A percentile compares a stretch with the other conserved stretches of the same genome.
These are phyloP conservation scores for Acanthamoeba triangularis DNA, from an alignment of 208 protist species.

Conservation along the genomic window DNA sequence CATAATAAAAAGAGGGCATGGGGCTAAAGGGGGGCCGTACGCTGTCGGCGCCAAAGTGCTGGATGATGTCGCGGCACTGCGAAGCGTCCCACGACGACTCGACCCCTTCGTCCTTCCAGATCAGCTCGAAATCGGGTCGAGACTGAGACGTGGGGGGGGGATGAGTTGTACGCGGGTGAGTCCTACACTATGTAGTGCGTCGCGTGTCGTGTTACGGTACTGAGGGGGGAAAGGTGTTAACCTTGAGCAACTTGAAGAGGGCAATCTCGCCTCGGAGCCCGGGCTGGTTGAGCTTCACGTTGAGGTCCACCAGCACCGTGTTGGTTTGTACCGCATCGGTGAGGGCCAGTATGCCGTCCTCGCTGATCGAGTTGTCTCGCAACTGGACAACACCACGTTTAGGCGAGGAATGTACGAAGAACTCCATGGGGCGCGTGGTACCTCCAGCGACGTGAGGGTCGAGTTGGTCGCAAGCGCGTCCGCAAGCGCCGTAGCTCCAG, in stretches of 20 bases:
- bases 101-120: slow-evolving; percentile 11
- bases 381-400: background rate
- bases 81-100: background rate
- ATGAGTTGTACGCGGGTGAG: background rate
- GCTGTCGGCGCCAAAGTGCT: slow-evolving; percentile 14
- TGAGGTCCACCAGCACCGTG: background rate
- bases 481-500: background rate
- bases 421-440: background rate
- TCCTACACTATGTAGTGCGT: too few species aligned
- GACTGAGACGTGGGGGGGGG: background rate
- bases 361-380: background rate
- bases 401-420: background rate
- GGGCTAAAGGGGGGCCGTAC: too few species aligned
- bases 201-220: background rate
- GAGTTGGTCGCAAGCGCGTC: background rate
- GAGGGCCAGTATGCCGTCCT: slow-evolving; percentile 10
- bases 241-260: background rate
- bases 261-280: background rate
- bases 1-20: too few species aligned
- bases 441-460: background rate
- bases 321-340: background rate
- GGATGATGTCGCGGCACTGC: background rate
- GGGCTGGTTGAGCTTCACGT: slow-evolving; percentile 17
- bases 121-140: background rate
- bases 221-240: background rate